Evolutionary conservation across 352 stramenopile species (phyloP), one percentile per base, ranked within the genome.

Genomic region (Phytopythium litorale): DNA sequence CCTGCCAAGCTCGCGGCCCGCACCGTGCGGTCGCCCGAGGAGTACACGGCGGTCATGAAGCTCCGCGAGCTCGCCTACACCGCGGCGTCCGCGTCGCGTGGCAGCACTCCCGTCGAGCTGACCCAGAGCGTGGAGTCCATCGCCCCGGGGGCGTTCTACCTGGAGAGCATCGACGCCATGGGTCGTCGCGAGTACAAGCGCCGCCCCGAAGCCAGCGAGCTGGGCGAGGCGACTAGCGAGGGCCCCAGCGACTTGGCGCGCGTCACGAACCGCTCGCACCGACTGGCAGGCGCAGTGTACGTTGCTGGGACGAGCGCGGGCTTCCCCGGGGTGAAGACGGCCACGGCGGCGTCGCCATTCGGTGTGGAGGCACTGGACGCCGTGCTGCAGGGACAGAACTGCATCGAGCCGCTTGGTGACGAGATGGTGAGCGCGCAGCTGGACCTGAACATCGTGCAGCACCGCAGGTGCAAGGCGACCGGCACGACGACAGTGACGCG

Each of bases 21-120:
- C 40, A 83, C 88, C 55, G 80, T 94, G 56, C 77, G 93, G 11
- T 88, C 88, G 9, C 87, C 96, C 4, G 83, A 86, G 42, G 92
- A 99, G 71, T 97, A 98, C 62, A 85, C 92, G 54, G 76, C 85
- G 38, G 89, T 94, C 40, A 92, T 99, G 78, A 85, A 96, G 59
- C 81, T 97, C 51, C 87, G 97, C 49, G 85, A 96, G 51, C 65
- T 76, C 28, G 90, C 91, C 65, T 95, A 98, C 68, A 11, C 7
- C 15, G 19, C 53, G 16, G 48, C 25, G 13, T 54, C 48, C 4
- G 48, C 48, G 4, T 19, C 33, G 19, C 45, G 67, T 7, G 64
- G 52, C 40, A 63, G 71, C 30, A 62, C 53, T 18, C 78, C 66
- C 35, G 69, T 93, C 21, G 87, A 89, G 72, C 87, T 90, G 1